Evolutionary conservation across 352 stramenopile genomes (phyloP).

Genomic region (Phytophthora megakarya): DNA sequence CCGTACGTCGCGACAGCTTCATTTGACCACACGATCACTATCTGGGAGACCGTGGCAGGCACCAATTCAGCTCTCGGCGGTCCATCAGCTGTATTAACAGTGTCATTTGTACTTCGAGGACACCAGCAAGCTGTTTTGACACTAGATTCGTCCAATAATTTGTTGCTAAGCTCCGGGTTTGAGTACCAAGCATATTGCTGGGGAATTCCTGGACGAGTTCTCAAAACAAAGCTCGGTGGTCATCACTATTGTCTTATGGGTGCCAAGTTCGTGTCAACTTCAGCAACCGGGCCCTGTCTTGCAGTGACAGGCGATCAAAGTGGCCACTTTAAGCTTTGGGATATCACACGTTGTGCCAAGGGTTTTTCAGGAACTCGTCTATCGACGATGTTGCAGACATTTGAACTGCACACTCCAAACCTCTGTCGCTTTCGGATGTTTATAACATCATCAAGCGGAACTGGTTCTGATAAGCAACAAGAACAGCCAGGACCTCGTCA

Average conservation of each 20-base stretch:
- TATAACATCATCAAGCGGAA: constrained; percentile 22
- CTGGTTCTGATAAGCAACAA: constrained; percentile 20
- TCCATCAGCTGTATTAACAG: constrained; percentile 37
- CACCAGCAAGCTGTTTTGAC: constrained; percentile 70
- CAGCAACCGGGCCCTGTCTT: constrained; percentile 26
- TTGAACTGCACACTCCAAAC: constrained; percentile 52
- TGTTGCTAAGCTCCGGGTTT: constrained; percentile 79
- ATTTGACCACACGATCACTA: constrained; percentile 76
- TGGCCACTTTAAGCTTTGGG: constrained; percentile 83
- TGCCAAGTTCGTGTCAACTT: constrained; percentile 61
- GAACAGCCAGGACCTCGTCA: constrained; percentile 12
- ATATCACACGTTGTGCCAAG: constrained; percentile 61
- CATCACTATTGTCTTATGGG: constrained; percentile 76
- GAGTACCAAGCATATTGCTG: constrained; percentile 86
- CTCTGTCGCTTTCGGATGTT: constrained; percentile 56
- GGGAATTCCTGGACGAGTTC: constrained; percentile 51
- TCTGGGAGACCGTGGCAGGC: constrained; percentile 65
- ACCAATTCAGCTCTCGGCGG: constrained; percentile 20
- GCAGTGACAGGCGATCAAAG: constrained; percentile 73
- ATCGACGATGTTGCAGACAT: constrained; percentile 45
- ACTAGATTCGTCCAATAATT: constrained; percentile 57
- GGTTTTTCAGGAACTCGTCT: constrained; percentile 44
- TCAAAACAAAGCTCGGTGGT: constrained; percentile 62
- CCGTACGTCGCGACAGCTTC: constrained; percentile 69
- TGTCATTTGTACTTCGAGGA: constrained; percentile 64